Conservation (phyloP, 2,329 filamentous ascomycete species). For the Metarhizium guizhouense region DNA sequence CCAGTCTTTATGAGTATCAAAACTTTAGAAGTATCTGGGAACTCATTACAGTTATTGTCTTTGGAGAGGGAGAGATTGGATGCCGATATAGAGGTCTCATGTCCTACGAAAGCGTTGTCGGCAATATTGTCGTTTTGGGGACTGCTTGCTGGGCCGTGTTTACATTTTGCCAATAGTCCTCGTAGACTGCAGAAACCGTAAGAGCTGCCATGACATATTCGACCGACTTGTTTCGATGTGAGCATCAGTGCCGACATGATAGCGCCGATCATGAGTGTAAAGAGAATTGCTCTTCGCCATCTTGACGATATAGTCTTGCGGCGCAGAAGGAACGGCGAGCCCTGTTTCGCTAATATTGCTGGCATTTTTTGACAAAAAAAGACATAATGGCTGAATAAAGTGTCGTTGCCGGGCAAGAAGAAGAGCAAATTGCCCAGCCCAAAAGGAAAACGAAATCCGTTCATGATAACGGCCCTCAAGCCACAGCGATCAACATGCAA, state of each 20-base stretch:
- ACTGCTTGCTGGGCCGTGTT: not conserved
- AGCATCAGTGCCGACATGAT: constrained; percentile 21
- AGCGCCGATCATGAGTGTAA: no score
- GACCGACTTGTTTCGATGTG: constrained; percentile 21
- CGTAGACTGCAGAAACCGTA: constrained; percentile 9
- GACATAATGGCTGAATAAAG: no score
- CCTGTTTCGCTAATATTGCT: not conserved
- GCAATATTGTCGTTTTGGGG: not conserved
- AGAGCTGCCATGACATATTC: constrained; percentile 19
- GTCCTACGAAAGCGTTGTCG: not conserved
- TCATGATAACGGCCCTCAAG: no score
- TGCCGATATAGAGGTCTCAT: not conserved
- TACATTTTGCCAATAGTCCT: not conserved
- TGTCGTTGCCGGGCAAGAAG: no score
- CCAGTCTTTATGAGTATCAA: constrained; percentile 49
- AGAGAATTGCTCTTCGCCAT: not conserved
- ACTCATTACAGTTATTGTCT: constrained; percentile 22
- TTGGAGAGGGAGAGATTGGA: not conserved
- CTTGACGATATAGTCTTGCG: not conserved
- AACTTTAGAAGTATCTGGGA: constrained; percentile 36
- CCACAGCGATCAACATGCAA: no score
- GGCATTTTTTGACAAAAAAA: not conserved
- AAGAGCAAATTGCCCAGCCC: no score
- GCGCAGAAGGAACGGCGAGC: not conserved
- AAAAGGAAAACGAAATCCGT: no score